Evolutionary conservation across 257 asterid genomes (phyloP), one percentile per base, ranked within the genome.

Genomic region (Cruciata laevipes): DNA sequence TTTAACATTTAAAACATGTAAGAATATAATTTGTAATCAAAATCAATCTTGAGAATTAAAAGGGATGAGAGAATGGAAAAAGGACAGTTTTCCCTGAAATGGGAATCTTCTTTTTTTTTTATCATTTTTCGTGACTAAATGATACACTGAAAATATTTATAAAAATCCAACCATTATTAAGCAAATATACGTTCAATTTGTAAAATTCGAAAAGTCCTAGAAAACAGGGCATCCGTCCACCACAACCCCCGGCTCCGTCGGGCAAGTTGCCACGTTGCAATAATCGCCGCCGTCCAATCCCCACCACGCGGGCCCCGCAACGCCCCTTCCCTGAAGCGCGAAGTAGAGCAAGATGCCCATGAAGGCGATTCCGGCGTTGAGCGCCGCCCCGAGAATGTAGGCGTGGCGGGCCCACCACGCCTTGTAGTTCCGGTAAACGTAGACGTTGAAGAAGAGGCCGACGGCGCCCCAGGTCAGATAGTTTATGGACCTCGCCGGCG

Each of bases 361-460:
- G 61, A 90, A 84, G 0, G 53, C 20, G 23, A 87, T 83, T 14
- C 95, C 97, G 4, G 90, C 91, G 51, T 86, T 85, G 3, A 86
- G 65, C 0, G 89, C 91, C 0, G 88, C 97, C 0, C 88, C 82
- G 5, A 90, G 69, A 12, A 87, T 78, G 69, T 90, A 90, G 5
- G 86, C 84, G 47, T 87, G 95, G 65, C 86, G 69, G 0, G 90
- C 95, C 95, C 97, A 90, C 97, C 95, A 90, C 12, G 74, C 79
- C 81, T 86, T 87, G 24, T 31, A 72, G 40, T 76, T 78, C 75
- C 82, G 44, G 42, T 84, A 90, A 25, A 86, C 77, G 1, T 80
- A 83, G n/a, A 83, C 20, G 70, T 87, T 87, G 75, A 90, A 84
- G 55, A 75, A 68, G 3, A 87, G 3, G 9, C 97, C 97, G 67